Percentiles rank a stretch among this genome's conserved stretches.
Conservation (phyloP, 768 basidiomycete species). For the Psilocybe cyanescens region DNA sequence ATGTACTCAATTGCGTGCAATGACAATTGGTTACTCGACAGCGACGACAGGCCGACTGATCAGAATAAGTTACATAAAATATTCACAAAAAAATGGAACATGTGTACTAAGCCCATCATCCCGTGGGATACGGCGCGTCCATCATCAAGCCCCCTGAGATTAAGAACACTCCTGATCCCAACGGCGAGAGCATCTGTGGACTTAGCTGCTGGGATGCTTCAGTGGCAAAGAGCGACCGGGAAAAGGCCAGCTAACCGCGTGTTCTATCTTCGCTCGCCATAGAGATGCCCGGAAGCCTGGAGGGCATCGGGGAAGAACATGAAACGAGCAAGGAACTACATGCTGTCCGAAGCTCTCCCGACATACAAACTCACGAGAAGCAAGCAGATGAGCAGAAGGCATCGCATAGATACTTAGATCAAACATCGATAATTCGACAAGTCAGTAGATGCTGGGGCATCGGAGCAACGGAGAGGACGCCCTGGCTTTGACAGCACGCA, state of each 20-base stretch:
- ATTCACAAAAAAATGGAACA: background rate
- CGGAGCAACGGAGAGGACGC: constrained; percentile 13
- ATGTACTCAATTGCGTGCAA: background rate
- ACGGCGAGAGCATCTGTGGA: background rate
- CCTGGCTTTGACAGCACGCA: constrained; percentile 1
- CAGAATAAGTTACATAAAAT: background rate
- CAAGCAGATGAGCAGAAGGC: constrained; percentile 1
- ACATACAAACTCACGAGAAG: constrained; percentile 4
- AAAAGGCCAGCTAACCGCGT: background rate
- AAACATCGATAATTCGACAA: constrained; percentile 8
- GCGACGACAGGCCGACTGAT: background rate
- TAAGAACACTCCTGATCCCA: background rate
- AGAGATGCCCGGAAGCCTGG: background rate
- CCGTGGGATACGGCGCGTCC: background rate
- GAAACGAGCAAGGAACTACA: background rate
- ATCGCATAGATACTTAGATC: constrained; percentile 11
- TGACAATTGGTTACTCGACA: background rate
- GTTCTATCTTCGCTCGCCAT: background rate
- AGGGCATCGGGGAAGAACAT: background rate
- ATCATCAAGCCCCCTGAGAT: background rate
- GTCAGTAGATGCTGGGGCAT: constrained; percentile 9
- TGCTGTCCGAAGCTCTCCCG: constrained; percentile 1
- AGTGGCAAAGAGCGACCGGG: background rate
- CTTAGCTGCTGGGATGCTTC: background rate
- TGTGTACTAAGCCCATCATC: background rate